A percentile compares a stretch with the other conserved stretches of the same genome.
Conservation (phyloP, 768 basidiomycete species). For the Lactarius trivialis region DNA sequence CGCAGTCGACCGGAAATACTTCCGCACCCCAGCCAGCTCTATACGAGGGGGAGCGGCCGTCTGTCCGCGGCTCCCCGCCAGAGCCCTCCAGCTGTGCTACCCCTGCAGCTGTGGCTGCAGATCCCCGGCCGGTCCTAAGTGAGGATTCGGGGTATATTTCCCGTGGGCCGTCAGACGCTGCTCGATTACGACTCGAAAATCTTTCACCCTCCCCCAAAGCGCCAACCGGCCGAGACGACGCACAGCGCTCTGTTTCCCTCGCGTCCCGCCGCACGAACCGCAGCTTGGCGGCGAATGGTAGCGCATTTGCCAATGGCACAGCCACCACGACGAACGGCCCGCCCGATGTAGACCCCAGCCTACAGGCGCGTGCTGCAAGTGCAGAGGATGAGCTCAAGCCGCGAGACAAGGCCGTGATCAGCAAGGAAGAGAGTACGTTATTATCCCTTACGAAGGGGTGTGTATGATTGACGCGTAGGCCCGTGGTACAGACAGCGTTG, state of each 20-base stretch:
- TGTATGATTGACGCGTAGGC: background rate
- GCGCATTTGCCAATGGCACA: conserved; percentile 48
- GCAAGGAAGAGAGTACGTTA: conserved; percentile 45
- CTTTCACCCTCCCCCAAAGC: background rate
- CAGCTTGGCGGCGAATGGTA: conserved; percentile 17
- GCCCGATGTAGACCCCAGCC: conserved; percentile 34
- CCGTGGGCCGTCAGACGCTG: background rate
- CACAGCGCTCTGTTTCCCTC: background rate
- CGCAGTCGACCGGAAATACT: background rate
- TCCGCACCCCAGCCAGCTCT: background rate
- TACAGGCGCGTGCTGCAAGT: conserved; percentile 35
- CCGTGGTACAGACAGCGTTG: conserved; percentile 43
- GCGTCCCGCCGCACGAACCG: conserved; percentile 5
- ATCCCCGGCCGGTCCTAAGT: background rate
- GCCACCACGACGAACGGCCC: conserved; percentile 43
- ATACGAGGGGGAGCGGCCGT: background rate
- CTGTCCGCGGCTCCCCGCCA: background rate
- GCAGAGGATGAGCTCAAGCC: conserved; percentile 45
- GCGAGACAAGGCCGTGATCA: conserved; percentile 46
- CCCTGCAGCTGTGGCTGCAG: background rate
- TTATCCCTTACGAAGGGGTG: no score
- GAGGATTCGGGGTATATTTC: background rate
- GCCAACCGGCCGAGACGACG: background rate
- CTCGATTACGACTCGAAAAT: background rate
- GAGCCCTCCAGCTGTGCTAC: background rate